These are phyloP conservation scores for Fraxinus greggii DNA, from an alignment of 305 asterid genomes.

Conservation along the genomic window DNA sequence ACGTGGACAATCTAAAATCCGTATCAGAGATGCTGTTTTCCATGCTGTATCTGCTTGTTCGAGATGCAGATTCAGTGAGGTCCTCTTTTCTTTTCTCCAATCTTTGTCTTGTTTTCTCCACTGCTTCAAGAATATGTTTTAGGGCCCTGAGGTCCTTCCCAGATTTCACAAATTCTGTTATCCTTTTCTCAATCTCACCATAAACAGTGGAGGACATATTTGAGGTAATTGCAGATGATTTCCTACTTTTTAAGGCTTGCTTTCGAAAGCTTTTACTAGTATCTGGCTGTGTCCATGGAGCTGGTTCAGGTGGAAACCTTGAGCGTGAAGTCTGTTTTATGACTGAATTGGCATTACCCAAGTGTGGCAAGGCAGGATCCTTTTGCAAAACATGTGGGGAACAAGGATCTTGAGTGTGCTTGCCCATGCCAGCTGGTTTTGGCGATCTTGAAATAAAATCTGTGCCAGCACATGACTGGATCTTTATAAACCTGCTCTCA, in stretches of 20 bases:
- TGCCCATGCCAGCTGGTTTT: slow-evolving; percentile 32
- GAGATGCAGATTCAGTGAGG: slow-evolving; percentile 36
- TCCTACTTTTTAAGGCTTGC: slow-evolving; percentile 38
- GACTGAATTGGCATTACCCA: slow-evolving; percentile 29
- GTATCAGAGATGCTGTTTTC: slow-evolving; percentile 27
- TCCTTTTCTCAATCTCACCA: slow-evolving; percentile 81
- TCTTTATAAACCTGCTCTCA: slow-evolving; percentile 35
- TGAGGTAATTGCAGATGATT: slow-evolving; percentile 31
- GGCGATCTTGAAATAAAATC: slow-evolving; percentile 30
- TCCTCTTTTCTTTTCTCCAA: slow-evolving; percentile 48
- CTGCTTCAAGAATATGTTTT: slow-evolving; percentile 79
- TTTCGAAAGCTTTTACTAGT: slow-evolving; percentile 42
- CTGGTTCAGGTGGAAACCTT: slow-evolving; percentile 69
- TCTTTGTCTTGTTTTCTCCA: slow-evolving; percentile 65
- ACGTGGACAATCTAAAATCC: slow-evolving; percentile 23
- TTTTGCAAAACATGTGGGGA: slow-evolving; percentile 37
- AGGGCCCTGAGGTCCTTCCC: slow-evolving; percentile 94
- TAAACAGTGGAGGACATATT: slow-evolving; percentile 62
- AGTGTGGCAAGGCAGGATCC: slow-evolving; percentile 38
- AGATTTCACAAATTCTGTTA: slow-evolving; percentile 66
- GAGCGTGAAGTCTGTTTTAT: slow-evolving; percentile 44
- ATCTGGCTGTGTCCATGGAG: slow-evolving; percentile 74
- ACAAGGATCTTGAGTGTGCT: slow-evolving; percentile 34
- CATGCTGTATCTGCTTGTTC: slow-evolving; percentile 29
- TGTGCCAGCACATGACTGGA: slow-evolving; percentile 28